Evolutionary conservation across 495 filamentous ascomycete genomes (phyloP).

Genomic region (Aspergillus panamensis): DNA sequence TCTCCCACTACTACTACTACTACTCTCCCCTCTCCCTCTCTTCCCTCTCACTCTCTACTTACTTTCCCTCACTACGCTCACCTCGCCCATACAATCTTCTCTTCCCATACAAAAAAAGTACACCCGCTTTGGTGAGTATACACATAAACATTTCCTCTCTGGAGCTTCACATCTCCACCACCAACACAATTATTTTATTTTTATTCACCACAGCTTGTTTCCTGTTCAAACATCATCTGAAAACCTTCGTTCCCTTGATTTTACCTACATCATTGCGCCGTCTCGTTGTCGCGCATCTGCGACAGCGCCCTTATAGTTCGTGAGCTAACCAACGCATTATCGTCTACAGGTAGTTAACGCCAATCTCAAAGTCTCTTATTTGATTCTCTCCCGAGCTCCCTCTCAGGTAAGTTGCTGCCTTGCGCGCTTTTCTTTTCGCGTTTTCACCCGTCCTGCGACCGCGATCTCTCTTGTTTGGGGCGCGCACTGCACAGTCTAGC

Average conservation of each 20-base stretch:
- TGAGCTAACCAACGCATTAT: conserved; percentile 14
- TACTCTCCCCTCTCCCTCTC: conserved; percentile 41
- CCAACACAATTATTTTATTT: conserved; percentile 30
- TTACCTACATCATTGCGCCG: conserved; percentile 28
- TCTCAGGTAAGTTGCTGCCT: conserved; percentile 18
- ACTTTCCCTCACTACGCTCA: conserved; percentile 45
- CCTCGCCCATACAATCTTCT: conserved; percentile 60
- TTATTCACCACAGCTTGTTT: conserved; percentile 18
- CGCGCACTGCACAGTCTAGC: conserved; percentile 16
- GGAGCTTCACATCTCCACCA: conserved; percentile 30
- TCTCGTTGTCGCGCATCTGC: conserved; percentile 30
- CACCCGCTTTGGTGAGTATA: conserved; percentile 33
- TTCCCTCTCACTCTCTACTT: conserved; percentile 39
- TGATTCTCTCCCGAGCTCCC: conserved; percentile 12
- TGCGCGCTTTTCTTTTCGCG: conserved; percentile 22
- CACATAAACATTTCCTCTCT: conserved; percentile 27
- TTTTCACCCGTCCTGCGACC: conserved; percentile 24
- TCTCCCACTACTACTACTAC: conserved; percentile 63
- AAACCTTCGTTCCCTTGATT: conserved; percentile 20
- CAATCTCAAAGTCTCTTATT: conserved; percentile 9
- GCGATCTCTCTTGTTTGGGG: conserved; percentile 24
- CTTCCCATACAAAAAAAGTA: conserved; percentile 52
- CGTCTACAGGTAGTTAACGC: conserved; percentile 17
- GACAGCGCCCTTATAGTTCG: conserved; percentile 23
- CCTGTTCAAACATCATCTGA: conserved; percentile 19